phyloP scores from a whole-genome alignment of 768 basidiomycete species.

The Plicaturopsis crispa region DNA sequence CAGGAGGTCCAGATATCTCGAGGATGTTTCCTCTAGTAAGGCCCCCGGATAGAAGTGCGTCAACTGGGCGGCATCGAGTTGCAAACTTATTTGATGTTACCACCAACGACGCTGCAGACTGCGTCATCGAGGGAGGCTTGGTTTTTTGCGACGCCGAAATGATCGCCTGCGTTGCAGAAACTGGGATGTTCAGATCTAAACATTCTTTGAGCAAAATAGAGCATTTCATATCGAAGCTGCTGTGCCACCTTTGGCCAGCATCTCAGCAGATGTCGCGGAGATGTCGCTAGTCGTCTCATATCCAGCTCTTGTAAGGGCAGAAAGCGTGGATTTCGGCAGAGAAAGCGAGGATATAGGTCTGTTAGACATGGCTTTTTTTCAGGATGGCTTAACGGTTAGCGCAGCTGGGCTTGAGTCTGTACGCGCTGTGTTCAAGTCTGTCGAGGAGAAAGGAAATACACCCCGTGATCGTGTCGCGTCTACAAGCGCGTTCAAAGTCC shows the following conservation, averaged over 20 bases:
- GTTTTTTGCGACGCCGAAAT: slow-evolving; percentile 32
- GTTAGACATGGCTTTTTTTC: slow-evolving; percentile 31
- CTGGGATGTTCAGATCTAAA: slow-evolving; percentile 44
- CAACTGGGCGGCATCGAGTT: slow-evolving; percentile 42
- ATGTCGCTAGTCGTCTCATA: slow-evolving; percentile 55
- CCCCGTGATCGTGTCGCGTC: too few relatives aligned
- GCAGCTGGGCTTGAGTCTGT: too few relatives aligned
- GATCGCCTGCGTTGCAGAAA: slow-evolving; percentile 37
- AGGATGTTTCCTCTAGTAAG: slow-evolving; percentile 53
- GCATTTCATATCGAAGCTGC: not conserved
- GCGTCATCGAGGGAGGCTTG: slow-evolving; percentile 35
- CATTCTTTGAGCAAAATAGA: not conserved
- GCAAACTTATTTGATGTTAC: slow-evolving; percentile 21
- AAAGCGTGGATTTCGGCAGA: slow-evolving; percentile 37
- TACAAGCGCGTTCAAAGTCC: too few relatives aligned
- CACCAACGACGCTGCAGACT: slow-evolving; percentile 44
- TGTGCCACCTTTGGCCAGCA: slow-evolving; percentile 41
- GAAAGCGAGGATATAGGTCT: slow-evolving; percentile 39
- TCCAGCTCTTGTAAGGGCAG: slow-evolving; percentile 41
- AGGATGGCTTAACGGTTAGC: too few relatives aligned
- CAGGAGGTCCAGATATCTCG: slow-evolving; percentile 74
- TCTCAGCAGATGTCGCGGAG: slow-evolving; percentile 30
- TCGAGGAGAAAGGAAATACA: too few relatives aligned
- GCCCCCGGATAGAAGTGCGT: slow-evolving; percentile 57
- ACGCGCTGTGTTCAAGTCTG: too few relatives aligned